Evolutionary conservation across 768 basidiomycete genomes (phyloP).

Genomic region (Mycena chlorophos): DNA sequence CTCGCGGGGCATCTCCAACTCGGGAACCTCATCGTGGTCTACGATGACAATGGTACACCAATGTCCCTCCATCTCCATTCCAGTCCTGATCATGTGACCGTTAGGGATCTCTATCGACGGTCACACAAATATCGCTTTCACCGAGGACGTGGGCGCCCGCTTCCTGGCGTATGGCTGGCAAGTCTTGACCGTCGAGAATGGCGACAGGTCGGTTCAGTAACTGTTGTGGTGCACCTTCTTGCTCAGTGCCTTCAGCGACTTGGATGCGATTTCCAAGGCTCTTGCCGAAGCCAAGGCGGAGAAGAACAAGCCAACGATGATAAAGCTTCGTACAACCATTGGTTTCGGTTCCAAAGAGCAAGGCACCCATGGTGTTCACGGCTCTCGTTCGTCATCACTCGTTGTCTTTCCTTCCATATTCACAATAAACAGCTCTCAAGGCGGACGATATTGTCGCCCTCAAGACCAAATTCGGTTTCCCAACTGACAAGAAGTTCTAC

Average conservation of each 20-base stretch:
- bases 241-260: conserved; percentile 53
- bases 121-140: conserved; percentile 88
- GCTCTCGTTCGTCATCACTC: conserved; percentile 65
- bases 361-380: conserved; percentile 94
- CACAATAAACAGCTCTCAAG: conserved; percentile 68
- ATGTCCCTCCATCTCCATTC: conserved; percentile 2
- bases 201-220: conserved; percentile 59
- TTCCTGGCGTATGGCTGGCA: conserved; percentile 95
- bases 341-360: conserved; percentile 92
- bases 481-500: conserved; percentile 73
- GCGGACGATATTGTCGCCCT: conserved; percentile 82
- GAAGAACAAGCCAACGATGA: conserved; percentile 82
- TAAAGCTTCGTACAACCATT: conserved; percentile 85
- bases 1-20: conserved; percentile 93
- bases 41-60: conserved; percentile 92
- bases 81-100: conserved; percentile 10
- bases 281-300: conserved; percentile 76
- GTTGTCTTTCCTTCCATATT: conserved; percentile 3
- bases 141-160: conserved; percentile 86
- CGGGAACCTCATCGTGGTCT: conserved; percentile 90
- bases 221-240: neutral
- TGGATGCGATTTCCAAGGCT: conserved; percentile 72
- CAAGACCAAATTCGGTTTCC: conserved; percentile 84
- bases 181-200: conserved; percentile 79
- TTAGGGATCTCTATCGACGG: conserved; percentile 96